phyloP scores from a whole-genome alignment of 2,329 filamentous ascomycete species.

The Aspergillus intermedius region DNA sequence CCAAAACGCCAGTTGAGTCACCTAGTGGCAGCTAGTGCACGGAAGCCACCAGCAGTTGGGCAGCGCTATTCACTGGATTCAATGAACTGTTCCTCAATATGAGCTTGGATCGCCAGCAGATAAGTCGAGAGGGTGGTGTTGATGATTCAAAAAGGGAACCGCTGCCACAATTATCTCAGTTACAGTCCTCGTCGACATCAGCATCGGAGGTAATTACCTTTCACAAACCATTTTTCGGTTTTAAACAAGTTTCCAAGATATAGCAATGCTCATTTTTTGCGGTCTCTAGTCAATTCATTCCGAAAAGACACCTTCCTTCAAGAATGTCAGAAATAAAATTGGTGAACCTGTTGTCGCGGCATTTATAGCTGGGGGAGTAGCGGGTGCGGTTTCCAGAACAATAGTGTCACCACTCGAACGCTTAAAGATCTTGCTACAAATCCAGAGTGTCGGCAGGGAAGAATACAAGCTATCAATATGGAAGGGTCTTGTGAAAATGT shows the following conservation, averaged over 20 bases:
- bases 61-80: not conserved
- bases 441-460: slow-evolving; percentile 82
- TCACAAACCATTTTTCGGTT: no score
- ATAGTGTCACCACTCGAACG: slow-evolving; percentile 94
- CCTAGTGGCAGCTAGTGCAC: not conserved
- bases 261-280: slow-evolving; percentile 1
- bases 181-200: slow-evolving; percentile 11
- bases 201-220: slow-evolving; percentile 15
- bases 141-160: slow-evolving; percentile 12
- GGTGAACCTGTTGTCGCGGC: slow-evolving; percentile 83
- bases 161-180: slow-evolving; percentile 15
- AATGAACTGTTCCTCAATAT: slow-evolving; percentile 15
- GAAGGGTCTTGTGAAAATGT: slow-evolving; percentile 89
- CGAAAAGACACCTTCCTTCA: slow-evolving; percentile 13
- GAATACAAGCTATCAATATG: slow-evolving; percentile 91
- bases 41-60: not conserved
- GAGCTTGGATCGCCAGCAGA: slow-evolving; percentile 30
- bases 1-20: not conserved
- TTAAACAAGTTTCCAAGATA: not conserved
- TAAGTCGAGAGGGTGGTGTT: slow-evolving; percentile 13
- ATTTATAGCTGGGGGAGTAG: slow-evolving; percentile 88
- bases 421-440: slow-evolving; percentile 94
- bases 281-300: slow-evolving; percentile 14
- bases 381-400: slow-evolving; percentile 93
- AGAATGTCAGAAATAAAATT: slow-evolving; percentile 38